phyloP scores from a whole-genome alignment of 2,329 filamentous ascomycete species.

The Aspergillus latus region DNA sequence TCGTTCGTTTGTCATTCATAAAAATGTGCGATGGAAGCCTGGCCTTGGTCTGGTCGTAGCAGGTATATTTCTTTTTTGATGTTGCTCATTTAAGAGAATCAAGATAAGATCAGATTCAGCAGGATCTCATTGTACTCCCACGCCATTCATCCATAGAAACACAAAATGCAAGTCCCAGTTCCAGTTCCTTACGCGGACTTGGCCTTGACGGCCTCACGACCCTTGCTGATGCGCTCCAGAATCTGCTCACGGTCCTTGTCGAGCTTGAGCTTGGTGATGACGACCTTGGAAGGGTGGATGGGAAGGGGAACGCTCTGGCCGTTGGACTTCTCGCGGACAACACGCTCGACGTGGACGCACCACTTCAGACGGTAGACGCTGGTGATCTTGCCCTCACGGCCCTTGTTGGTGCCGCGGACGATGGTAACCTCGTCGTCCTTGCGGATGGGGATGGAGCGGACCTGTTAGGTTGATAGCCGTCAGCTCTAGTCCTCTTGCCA shows the following conservation, averaged over 20 bases:
- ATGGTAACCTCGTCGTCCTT: slow-evolving; percentile 96
- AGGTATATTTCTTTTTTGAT: slow-evolving; percentile 19
- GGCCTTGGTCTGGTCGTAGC: slow-evolving; percentile 16
- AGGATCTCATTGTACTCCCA: slow-evolving; percentile 16
- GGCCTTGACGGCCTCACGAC: slow-evolving; percentile 42
- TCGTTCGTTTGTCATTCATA: slow-evolving; percentile 16
- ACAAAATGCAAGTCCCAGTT: slow-evolving; percentile 4
- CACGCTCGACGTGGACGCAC: slow-evolving; percentile 93
- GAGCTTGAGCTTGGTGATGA: slow-evolving; percentile 99
- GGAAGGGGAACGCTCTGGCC: slow-evolving; percentile 93
- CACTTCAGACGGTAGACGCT: slow-evolving; percentile 99
- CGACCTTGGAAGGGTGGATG: slow-evolving; percentile 93
- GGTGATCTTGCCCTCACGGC: slow-evolving; percentile 96
- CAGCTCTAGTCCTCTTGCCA: neutral
- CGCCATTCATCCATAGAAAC: slow-evolving; percentile 16
- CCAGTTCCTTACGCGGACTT: slow-evolving; percentile 57
- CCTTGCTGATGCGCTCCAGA: slow-evolving; percentile 49
- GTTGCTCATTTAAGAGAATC: slow-evolving; percentile 18
- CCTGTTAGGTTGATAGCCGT: slow-evolving; percentile 50
- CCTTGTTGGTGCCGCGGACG: slow-evolving; percentile 92
- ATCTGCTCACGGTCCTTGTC: slow-evolving; percentile 54
- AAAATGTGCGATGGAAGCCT: slow-evolving; percentile 5
- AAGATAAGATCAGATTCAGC: slow-evolving; percentile 11
- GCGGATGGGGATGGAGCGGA: slow-evolving; percentile 93
- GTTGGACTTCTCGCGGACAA: slow-evolving; percentile 95